Conservation (phyloP, 306 rosid genomes). For the Dryas drummondii region DNA sequence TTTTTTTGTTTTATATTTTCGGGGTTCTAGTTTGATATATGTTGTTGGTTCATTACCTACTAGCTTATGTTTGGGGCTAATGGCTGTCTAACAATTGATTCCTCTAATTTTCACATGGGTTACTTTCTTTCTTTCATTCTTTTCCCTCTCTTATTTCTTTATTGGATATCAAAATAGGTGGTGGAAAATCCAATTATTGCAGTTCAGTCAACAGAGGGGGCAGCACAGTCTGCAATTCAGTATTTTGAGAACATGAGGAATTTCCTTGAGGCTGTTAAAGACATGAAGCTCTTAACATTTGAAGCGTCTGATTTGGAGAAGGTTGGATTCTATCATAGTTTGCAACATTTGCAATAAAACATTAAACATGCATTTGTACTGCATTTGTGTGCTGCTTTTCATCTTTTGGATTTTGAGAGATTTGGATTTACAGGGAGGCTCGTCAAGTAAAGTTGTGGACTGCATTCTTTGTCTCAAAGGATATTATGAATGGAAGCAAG, state of each 20-base stretch:
- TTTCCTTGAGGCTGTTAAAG: conserved; percentile 84
- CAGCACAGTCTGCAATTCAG: conserved; percentile 94
- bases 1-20: neutral
- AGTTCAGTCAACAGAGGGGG: conserved; percentile 71
- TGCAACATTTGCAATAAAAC: neutral
- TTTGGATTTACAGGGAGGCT: conserved; percentile 73
- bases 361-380: no score
- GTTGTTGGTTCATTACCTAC: no score
- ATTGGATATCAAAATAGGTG: conserved; percentile 44
- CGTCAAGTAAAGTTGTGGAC: conserved; percentile 85
- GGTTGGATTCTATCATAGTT: conserved; percentile 36
- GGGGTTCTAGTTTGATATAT: neutral
- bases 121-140: neutral
- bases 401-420: conserved; percentile 1
- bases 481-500: conserved; percentile 82
- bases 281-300: conserved; percentile 84
- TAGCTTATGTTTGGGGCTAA: no score
- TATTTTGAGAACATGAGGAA: conserved; percentile 95
- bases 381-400: neutral
- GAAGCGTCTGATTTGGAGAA: conserved; percentile 96
- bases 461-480: conserved; percentile 98
- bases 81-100: neutral
- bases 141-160: neutral
- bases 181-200: conserved; percentile 69
- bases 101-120: no score